Evolutionary conservation across 371 early-diverging fungal genomes (phyloP).

Genomic region (Apophysomyces sp.): DNA sequence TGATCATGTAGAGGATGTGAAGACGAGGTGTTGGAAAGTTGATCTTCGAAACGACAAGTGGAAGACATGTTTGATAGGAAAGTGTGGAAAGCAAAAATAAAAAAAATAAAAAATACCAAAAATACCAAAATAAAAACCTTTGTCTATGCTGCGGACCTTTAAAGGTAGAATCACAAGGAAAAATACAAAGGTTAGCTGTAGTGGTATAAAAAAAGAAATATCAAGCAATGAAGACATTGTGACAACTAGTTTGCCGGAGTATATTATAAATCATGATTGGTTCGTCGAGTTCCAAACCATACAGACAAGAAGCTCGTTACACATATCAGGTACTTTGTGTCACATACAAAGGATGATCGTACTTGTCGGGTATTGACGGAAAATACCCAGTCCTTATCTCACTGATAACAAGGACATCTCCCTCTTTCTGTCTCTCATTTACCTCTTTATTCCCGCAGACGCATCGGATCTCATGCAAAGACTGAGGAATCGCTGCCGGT

Average conservation of each 20-base stretch:
- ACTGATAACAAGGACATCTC: neutral
- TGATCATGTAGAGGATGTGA: constrained; percentile 29
- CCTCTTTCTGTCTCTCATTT: neutral
- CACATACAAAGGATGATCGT: neutral
- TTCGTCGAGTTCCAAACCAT: no score
- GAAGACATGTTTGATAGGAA: constrained; percentile 13
- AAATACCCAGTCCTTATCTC: neutral
- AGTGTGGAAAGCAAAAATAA: no score
- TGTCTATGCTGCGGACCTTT: neutral
- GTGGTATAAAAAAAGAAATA: no score
- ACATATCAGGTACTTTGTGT: neutral
- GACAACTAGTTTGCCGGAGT: no score
- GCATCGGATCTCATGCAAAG: no score
- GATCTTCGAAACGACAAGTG: constrained; percentile 32
- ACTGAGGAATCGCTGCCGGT: no score
- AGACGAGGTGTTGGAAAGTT: constrained; percentile 18
- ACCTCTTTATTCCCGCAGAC: neutral
- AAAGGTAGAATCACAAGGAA: neutral
- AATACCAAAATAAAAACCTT: neutral
- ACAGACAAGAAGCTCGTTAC: no score
- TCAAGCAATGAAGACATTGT: no score
- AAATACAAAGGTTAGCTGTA: no score
- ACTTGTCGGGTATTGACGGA: neutral
- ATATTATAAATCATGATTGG: neutral
- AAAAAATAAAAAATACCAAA: neutral